These are phyloP conservation scores for Ophiostoma sp. DNA, from an alignment of 2,329 filamentous ascomycete species.

Conservation along the genomic window DNA sequence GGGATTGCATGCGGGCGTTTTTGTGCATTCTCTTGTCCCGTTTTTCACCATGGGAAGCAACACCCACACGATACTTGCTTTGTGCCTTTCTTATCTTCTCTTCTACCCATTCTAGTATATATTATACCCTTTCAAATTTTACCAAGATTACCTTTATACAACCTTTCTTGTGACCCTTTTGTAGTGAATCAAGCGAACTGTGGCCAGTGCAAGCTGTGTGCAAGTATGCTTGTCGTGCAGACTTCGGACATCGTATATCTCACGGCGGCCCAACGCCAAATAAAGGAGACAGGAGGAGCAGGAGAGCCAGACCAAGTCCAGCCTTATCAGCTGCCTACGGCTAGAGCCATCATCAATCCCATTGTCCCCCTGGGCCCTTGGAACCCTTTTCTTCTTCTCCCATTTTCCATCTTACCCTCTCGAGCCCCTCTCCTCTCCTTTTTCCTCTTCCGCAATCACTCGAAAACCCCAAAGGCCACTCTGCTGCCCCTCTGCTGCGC, in stretches of 20 bases:
- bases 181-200: neutral
- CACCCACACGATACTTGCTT: neutral
- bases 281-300: neutral
- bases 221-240: neutral
- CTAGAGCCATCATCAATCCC: neutral
- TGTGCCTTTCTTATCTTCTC: neutral
- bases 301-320: neutral
- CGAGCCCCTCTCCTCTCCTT: neutral
- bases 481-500: constrained; percentile 8
- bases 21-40: neutral
- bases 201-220: neutral
- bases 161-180: neutral
- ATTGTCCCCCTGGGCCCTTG: too few relatives aligned
- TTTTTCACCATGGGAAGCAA: neutral
- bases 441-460: neutral
- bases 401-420: neutral
- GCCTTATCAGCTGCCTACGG: neutral
- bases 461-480: neutral
- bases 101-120: constrained; percentile 1
- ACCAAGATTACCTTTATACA: neutral
- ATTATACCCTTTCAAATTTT: constrained; percentile 17
- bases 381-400: neutral
- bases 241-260: neutral
- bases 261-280: neutral
- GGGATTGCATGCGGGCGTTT: neutral